Evolutionary conservation across 306 rosid genomes (phyloP).

Genomic region (Lathyrus aphaca): DNA sequence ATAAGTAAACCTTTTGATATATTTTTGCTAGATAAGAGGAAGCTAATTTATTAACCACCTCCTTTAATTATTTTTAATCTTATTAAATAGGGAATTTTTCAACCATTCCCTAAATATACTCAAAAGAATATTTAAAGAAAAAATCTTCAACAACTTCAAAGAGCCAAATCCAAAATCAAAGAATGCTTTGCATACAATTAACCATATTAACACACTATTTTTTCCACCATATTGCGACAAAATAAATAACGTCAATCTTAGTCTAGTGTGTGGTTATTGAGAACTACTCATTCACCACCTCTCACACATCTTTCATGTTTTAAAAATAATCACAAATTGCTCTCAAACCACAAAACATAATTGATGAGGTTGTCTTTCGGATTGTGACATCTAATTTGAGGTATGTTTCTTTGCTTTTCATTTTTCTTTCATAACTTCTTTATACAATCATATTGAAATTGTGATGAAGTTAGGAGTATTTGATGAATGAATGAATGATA

Average conservation of each 20-base stretch:
- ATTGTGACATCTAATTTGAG: constrained; percentile 15
- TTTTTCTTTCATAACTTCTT: not conserved
- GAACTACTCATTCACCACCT: not conserved
- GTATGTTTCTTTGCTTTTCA: not conserved
- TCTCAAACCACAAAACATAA: constrained; percentile 10
- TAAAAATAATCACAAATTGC: constrained; percentile 1
- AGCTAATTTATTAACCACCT: not conserved
- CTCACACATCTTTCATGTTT: constrained; percentile 21
- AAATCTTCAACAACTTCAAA: not conserved
- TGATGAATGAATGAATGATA: not conserved
- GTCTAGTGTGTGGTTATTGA: not conserved
- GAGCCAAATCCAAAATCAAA: constrained; percentile 13
- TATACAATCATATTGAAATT: not conserved
- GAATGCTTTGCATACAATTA: not conserved
- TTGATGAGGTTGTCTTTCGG: not conserved
- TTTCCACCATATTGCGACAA: not conserved
- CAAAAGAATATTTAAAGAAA: not conserved
- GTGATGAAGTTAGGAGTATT: not conserved
- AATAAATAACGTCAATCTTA: constrained; percentile 3
- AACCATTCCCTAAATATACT: not conserved
- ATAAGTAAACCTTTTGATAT: too few species aligned
- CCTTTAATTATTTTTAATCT: not conserved
- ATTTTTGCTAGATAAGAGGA: not conserved
- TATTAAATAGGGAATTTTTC: not conserved
- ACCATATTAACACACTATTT: not conserved